Percentiles rank a stretch among this genome's conserved stretches.
phyloP scores from a whole-genome alignment of 2,329 filamentous ascomycete species.

The Raffaelea deltoideospora region DNA sequence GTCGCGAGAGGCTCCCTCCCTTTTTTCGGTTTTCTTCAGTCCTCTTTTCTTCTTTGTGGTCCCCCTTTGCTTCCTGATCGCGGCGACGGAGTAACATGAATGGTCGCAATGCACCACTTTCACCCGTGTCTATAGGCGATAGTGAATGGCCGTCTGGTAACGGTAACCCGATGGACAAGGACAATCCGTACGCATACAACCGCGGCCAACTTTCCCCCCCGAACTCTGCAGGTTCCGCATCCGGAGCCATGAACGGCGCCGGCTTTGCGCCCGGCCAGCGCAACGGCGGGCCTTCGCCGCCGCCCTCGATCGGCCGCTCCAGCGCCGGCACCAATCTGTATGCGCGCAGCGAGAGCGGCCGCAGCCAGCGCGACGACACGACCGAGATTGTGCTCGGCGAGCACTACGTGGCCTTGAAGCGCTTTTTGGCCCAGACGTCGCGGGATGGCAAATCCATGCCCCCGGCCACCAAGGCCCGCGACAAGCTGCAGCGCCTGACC shows the following conservation, averaged over 20 bases:
- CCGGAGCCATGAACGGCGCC: constrained; percentile 48
- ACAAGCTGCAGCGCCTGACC: constrained; percentile 83
- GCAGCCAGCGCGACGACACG: constrained; percentile 43
- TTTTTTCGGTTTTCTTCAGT: too few species aligned
- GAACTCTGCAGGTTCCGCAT: constrained; percentile 44
- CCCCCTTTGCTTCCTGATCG: background rate
- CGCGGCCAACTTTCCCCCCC: constrained; percentile 54
- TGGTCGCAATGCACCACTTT: constrained; percentile 60
- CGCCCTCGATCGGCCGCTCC: constrained; percentile 72
- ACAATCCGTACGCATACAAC: constrained; percentile 36
- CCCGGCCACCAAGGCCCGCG: constrained; percentile 75
- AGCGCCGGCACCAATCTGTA: constrained; percentile 65
- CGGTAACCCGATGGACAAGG: constrained; percentile 38
- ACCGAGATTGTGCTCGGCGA: constrained; percentile 52
- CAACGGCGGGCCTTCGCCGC: constrained; percentile 60
- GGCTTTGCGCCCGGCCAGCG: constrained; percentile 37
- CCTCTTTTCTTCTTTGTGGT: too few species aligned
- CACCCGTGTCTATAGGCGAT: constrained; percentile 68
- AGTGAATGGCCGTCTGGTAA: constrained; percentile 67
- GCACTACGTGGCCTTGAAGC: constrained; percentile 68
- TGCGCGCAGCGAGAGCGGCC: constrained; percentile 49
- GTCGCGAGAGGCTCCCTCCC: too few species aligned
- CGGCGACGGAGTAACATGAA: constrained; percentile 39
- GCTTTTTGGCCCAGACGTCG: constrained; percentile 54
- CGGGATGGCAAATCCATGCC: constrained; percentile 62